Conservation (phyloP, 129 eudicot genomes). For the Scalesia atractyloides region DNA sequence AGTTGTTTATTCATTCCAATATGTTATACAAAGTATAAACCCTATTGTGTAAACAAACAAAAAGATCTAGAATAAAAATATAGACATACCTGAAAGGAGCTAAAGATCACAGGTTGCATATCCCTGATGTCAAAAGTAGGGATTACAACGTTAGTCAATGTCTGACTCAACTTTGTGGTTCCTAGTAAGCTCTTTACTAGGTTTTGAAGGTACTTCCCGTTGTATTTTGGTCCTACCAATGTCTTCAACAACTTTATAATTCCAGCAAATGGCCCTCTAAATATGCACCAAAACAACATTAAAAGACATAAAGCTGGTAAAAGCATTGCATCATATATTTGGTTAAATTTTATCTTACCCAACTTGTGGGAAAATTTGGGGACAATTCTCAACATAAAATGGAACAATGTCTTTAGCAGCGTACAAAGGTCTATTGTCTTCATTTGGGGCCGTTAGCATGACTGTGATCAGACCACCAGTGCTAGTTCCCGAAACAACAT, state of each 20-base stretch:
- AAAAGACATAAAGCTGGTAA: not conserved
- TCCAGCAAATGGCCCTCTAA: too few species aligned
- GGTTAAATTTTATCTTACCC: conserved; percentile 22
- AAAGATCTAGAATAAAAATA: not conserved
- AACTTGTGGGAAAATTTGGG: conserved; percentile 55
- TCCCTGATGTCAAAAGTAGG: conserved; percentile 46
- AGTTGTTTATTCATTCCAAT: too few species aligned
- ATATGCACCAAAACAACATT: conserved; percentile 13
- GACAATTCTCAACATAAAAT: conserved; percentile 43
- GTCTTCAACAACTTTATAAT: conserved; percentile 22
- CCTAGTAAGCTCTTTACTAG: conserved; percentile 18
- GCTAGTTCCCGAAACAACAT: conserved; percentile 59
- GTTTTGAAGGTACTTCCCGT: conserved; percentile 42
- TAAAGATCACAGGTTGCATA: conserved; percentile 56
- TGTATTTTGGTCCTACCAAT: conserved; percentile 40
- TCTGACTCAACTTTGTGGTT: conserved; percentile 36
- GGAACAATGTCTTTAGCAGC: conserved; percentile 55
- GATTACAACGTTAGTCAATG: conserved; percentile 36
- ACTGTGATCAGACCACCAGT: conserved; percentile 60
- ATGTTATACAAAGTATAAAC: not conserved
- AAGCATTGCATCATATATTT: not conserved
- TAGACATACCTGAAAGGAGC: conserved; percentile 42
- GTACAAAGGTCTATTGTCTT: conserved; percentile 45
- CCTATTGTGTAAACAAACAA: not conserved
- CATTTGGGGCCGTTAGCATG: conserved; percentile 54